Conservation (phyloP, 495 filamentous ascomycete genomes). For the Platismatia glauca region DNA sequence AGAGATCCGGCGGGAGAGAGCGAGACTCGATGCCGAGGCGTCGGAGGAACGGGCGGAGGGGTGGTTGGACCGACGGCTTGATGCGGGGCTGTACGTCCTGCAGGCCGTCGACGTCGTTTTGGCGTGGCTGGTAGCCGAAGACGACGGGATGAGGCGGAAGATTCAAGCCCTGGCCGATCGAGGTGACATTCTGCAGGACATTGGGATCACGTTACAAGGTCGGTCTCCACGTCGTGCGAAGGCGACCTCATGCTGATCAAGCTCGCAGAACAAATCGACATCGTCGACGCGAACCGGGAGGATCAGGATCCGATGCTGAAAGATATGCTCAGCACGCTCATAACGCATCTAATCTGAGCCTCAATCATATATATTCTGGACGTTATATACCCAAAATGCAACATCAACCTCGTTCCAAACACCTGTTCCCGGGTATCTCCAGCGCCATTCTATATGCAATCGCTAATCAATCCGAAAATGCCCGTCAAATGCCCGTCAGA, state of each 20-base stretch:
- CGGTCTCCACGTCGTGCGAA: slow-evolving; percentile 13
- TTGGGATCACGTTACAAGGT: slow-evolving; percentile 64
- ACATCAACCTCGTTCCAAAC: neutral
- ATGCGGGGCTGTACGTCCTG: slow-evolving; percentile 77
- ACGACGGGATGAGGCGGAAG: slow-evolving; percentile 63
- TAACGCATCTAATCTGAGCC: slow-evolving; percentile 15
- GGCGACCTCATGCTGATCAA: neutral
- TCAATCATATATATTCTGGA: neutral
- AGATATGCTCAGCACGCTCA: slow-evolving; percentile 23
- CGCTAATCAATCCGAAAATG: neutral
- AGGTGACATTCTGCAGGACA: slow-evolving; percentile 52
- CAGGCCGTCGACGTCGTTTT: slow-evolving; percentile 83
- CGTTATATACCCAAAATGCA: slow-evolving; percentile 2
- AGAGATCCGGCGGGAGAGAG: slow-evolving; percentile 52
- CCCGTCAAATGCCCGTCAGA: neutral
- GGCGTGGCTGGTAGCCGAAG: slow-evolving; percentile 90
- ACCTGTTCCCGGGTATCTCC: neutral
- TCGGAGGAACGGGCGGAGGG: slow-evolving; percentile 62
- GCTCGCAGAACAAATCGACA: slow-evolving; percentile 18
- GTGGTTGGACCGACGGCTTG: slow-evolving; percentile 75
- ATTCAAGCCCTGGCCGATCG: slow-evolving; percentile 59
- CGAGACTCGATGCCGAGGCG: slow-evolving; percentile 40
- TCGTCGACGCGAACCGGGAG: slow-evolving; percentile 17
- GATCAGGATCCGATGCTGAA: slow-evolving; percentile 17
- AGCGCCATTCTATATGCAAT: neutral